Percentiles rank a stretch among this genome's conserved stretches.
Evolutionary conservation across 2,329 filamentous ascomycete genomes (phyloP).

Genomic region (Pseudogymnoascus verrucosus): DNA sequence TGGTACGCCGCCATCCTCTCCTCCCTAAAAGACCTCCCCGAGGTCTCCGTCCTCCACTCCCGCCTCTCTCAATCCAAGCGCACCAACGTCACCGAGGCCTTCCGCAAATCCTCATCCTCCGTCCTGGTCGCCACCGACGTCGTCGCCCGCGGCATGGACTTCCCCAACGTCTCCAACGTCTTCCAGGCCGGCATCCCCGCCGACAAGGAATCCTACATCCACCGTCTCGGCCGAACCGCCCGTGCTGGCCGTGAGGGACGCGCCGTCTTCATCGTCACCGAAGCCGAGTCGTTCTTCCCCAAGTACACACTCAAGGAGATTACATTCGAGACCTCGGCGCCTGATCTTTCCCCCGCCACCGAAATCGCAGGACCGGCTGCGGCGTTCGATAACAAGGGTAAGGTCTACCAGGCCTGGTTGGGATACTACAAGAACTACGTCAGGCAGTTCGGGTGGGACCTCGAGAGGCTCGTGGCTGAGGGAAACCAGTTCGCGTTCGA

Average conservation of each 20-base stretch:
- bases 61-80: conserved; percentile 63
- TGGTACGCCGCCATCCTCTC: conserved; percentile 52
- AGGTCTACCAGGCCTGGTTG: conserved; percentile 49
- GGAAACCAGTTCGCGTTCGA: conserved; percentile 43
- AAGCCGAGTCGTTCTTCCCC: conserved; percentile 46
- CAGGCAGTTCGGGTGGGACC: conserved; percentile 34
- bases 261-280: conserved; percentile 58
- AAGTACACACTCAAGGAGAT: conserved; percentile 46
- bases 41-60: conserved; percentile 57
- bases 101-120: conserved; percentile 55
- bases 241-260: conserved; percentile 67
- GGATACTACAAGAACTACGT: conserved; percentile 45
- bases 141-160: conserved; percentile 76
- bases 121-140: conserved; percentile 74
- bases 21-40: conserved; percentile 23
- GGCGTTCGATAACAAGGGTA: conserved; percentile 38
- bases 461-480: conserved; percentile 36
- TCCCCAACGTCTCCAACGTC: conserved; percentile 71
- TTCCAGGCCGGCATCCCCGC: conserved; percentile 62
- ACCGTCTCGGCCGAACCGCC: conserved; percentile 68
- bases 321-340: conserved; percentile 38
- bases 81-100: conserved; percentile 62
- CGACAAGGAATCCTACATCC: conserved; percentile 65
- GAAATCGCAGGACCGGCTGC: conserved; percentile 34
- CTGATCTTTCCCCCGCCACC: conserved; percentile 36